These are phyloP conservation scores for Prunus yedoensis DNA, from an alignment of 331 rosid species.

Conservation along the genomic window DNA sequence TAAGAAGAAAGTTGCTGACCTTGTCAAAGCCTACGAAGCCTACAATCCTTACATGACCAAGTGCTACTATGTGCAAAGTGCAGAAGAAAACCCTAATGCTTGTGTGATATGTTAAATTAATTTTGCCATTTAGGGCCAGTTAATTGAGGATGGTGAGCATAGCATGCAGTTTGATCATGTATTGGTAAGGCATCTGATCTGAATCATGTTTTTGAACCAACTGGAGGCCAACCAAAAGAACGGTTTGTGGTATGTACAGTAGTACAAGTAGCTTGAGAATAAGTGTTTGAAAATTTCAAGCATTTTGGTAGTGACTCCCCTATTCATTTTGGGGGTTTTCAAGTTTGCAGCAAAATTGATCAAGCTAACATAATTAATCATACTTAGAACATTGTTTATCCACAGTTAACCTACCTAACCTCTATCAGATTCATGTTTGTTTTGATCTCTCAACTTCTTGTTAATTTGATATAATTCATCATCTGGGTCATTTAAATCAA, in stretches of 20 bases:
- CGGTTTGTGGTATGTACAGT: background rate
- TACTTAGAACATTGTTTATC: background rate
- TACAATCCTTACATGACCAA: constrained; percentile 43
- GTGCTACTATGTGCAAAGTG: constrained; percentile 45
- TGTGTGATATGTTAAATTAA: constrained; percentile 53
- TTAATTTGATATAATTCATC: background rate
- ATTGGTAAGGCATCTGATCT: constrained; percentile 4
- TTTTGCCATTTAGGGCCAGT: background rate
- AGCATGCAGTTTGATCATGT: background rate
- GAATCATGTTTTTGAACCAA: background rate
- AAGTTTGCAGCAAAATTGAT: background rate
- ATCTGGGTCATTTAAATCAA: background rate
- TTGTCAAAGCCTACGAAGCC: constrained; percentile 36
- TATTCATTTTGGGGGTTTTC: background rate
- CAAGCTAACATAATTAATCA: background rate
- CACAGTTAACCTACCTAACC: background rate
- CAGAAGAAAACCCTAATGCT: constrained; percentile 64
- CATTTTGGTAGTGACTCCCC: constrained; percentile 4
- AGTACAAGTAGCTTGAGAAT: background rate
- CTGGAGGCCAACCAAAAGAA: constrained; percentile 7
- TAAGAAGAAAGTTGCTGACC: constrained; percentile 51
- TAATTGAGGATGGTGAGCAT: background rate
- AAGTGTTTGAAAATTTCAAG: constrained; percentile 4
- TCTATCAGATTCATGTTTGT: constrained; percentile 3
- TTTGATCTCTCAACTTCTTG: background rate